A percentile compares a stretch with the other conserved stretches of the same genome.
phyloP scores from a whole-genome alignment of 257 asterid genomes.

The Penstemon eatonii region DNA sequence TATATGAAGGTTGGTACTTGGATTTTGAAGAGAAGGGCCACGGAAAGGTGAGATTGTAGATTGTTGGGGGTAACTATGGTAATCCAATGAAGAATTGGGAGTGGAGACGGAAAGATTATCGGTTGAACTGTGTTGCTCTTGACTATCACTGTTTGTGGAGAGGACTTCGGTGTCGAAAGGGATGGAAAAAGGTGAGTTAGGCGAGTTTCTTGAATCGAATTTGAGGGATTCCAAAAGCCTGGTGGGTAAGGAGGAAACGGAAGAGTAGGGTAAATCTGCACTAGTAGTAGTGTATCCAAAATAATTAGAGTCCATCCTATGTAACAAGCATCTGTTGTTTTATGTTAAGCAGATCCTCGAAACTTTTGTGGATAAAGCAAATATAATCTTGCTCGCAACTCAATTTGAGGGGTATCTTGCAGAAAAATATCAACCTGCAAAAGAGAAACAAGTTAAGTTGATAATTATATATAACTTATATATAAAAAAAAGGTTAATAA shows the following conservation, averaged over 20 bases:
- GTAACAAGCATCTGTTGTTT: conserved; percentile 31
- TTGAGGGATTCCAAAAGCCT: conserved; percentile 50
- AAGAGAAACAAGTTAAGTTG: conserved; percentile 1
- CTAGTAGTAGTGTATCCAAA: conserved; percentile 29
- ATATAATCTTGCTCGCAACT: conserved; percentile 2
- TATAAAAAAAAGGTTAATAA: background rate
- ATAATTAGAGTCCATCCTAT: conserved; percentile 46
- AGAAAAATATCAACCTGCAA: conserved; percentile 34
- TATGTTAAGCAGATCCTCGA: background rate
- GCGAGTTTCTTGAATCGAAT: conserved; percentile 62
- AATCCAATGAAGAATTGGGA: conserved; percentile 29
- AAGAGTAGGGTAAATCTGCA: conserved; percentile 40
- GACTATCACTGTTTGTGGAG: conserved; percentile 47
- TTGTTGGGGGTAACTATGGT: conserved; percentile 40
- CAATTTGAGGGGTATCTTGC: background rate
- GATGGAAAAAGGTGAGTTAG: conserved; percentile 68
- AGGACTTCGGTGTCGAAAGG: conserved; percentile 50
- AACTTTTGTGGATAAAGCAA: background rate
- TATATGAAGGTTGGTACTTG: conserved; percentile 42
- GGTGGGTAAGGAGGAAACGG: conserved; percentile 53
- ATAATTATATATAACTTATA: background rate
- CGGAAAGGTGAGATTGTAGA: conserved; percentile 38
- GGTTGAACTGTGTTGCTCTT: conserved; percentile 57
- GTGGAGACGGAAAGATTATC: conserved; percentile 54
- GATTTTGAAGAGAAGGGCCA: conserved; percentile 33